Evolutionary conservation across 2,329 filamentous ascomycete species (phyloP), one percentile per base, ranked within the genome.

Genomic region (Penicillium sp.): DNA sequence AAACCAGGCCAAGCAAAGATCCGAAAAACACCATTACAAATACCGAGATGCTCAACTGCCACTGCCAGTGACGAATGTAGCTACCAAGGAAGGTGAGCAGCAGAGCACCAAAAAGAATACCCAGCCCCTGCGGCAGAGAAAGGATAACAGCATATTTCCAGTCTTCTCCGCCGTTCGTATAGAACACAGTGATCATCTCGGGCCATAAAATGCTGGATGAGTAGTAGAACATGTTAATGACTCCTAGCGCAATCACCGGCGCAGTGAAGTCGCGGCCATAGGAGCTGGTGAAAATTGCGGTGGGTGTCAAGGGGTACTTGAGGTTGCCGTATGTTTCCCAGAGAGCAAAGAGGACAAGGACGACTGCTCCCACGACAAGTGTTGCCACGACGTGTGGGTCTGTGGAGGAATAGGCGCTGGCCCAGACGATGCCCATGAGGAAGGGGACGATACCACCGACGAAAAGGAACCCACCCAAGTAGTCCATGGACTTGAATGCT

Each of bases 141-240:
- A 82, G 62, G 2, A 74, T 57, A 22, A 74, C 66, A 4, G 66
- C 66, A 49, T 76, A 71, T 24, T 64, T 66, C 68, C 73, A 76
- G 55, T 71, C 68, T 0, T 68, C 68, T 3, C 66, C 72, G 11
- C 68, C 71, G 49, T 74, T 67, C 1, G 73, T 75, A 60, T 76
- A 81, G 60, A 80, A 78, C 0, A 74, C 69, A n/a, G 70, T 70
- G 49, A 81, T 80, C 78, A 80, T 80, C 16, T 76, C 78, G 0
- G 79, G 79, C 61, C 74, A 81, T 14, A 81, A 68, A 44, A 81
- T 75, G 57, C 76, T 79, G 43, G 73, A 75, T 33, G 74, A 74
- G 64, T 82, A 82, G 68, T 81, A 82, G 64, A 81, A 81, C 79
- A 82, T 82, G 55, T 78, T 82, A 21, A 81, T 73, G 45, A 82